These are phyloP conservation scores for Hebeloma cylindrosporum DNA, from an alignment of 768 basidiomycete species.

Conservation along the genomic window DNA sequence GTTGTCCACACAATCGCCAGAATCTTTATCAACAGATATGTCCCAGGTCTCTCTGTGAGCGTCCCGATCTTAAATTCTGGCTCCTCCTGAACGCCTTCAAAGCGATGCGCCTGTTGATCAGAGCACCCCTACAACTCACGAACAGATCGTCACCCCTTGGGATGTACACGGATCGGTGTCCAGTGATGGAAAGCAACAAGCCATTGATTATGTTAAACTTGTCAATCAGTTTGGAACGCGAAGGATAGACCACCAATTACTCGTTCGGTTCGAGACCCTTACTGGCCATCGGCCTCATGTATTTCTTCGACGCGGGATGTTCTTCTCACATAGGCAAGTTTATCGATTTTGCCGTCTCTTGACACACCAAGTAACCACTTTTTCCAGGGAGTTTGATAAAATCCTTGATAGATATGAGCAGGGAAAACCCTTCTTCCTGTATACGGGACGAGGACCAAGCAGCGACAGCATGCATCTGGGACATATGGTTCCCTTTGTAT, in stretches of 20 bases:
- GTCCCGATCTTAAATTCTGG: neutral
- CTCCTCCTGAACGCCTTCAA: slow-evolving; percentile 4
- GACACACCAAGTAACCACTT: neutral
- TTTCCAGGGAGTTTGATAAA: slow-evolving; percentile 82
- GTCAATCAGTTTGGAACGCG: slow-evolving; percentile 92
- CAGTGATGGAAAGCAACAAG: slow-evolving; percentile 85
- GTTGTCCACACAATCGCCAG: too few relatives aligned
- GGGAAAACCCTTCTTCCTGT: slow-evolving; percentile 96
- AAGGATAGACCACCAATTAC: slow-evolving; percentile 68
- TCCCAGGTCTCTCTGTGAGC: slow-evolving; percentile 19
- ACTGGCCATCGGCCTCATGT: slow-evolving; percentile 89
- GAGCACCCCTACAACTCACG: slow-evolving; percentile 28
- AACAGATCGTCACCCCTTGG: slow-evolving; percentile 94
- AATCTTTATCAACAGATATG: too few relatives aligned
- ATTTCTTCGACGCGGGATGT: slow-evolving; percentile 87
- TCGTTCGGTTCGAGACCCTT: slow-evolving; percentile 87
- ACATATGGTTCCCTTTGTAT: slow-evolving; percentile 95
- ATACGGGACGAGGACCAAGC: slow-evolving; percentile 95
- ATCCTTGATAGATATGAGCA: slow-evolving; percentile 96
- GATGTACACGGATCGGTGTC: slow-evolving; percentile 92
- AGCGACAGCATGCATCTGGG: slow-evolving; percentile 98
- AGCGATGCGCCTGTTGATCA: slow-evolving; percentile 11
- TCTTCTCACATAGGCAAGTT: slow-evolving; percentile 93
- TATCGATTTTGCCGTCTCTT: slow-evolving; percentile 1
- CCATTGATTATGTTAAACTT: slow-evolving; percentile 96